Conservation (phyloP, 768 basidiomycete species). For the Calocybe cyanea region DNA sequence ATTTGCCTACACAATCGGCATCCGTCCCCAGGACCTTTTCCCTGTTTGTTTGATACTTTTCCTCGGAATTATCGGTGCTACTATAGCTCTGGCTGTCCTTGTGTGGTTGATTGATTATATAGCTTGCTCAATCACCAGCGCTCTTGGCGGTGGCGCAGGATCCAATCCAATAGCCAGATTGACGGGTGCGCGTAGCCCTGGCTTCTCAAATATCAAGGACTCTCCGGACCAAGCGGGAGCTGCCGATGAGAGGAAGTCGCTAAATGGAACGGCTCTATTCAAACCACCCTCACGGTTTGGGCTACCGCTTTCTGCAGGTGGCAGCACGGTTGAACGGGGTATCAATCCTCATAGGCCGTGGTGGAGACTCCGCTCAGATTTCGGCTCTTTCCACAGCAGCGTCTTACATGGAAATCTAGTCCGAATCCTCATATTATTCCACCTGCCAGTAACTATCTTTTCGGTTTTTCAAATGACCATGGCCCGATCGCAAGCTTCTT, state of each 20-base stretch:
- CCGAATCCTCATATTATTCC: constrained; percentile 87
- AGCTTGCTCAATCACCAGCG: constrained; percentile 31
- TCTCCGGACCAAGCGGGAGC: constrained; percentile 31
- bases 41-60: constrained; percentile 80
- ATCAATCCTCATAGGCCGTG: constrained; percentile 40
- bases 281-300: constrained; percentile 24
- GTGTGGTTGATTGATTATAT: constrained; percentile 72
- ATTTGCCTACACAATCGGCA: constrained; percentile 81
- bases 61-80: constrained; percentile 69
- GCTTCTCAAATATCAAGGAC: constrained; percentile 47
- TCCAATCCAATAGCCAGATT: constrained; percentile 16
- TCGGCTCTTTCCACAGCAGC: constrained; percentile 77
- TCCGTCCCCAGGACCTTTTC: constrained; percentile 81
- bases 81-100: constrained; percentile 64
- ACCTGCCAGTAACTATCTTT: constrained; percentile 91
- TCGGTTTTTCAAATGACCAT: constrained; percentile 83
- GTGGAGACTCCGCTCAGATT: constrained; percentile 55
- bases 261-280: constrained; percentile 29
- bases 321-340: constrained; percentile 27
- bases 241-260: constrained; percentile 48
- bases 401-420: constrained; percentile 89
- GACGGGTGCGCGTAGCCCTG: constrained; percentile 33
- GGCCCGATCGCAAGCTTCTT: constrained; percentile 43
- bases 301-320: constrained; percentile 19
- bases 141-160: constrained; percentile 13